Percentiles rank a stretch among this genome's conserved stretches.
Conservation (phyloP, 176 grass and related monocot genomes). For the Ensete glaucum region DNA sequence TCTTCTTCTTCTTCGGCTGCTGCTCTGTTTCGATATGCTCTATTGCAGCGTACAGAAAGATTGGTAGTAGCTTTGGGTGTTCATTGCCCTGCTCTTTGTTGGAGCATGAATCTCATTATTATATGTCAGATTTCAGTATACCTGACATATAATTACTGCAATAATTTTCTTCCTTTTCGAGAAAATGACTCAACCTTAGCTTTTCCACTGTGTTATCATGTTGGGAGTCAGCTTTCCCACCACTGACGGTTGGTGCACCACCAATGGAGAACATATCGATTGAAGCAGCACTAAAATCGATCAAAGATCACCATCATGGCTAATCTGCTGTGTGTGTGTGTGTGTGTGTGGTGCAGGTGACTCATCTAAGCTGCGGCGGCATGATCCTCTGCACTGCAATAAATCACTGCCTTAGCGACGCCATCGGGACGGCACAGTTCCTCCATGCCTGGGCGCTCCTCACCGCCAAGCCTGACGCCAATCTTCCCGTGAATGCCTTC, state of each 20-base stretch:
- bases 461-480: conserved; percentile 12
- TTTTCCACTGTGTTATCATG: background rate
- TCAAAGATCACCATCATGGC: too few species aligned
- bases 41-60: conserved; percentile 1
- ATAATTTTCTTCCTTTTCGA: background rate
- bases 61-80: background rate
- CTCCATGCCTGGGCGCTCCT: conserved; percentile 68
- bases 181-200: background rate
- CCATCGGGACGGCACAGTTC: conserved; percentile 73
- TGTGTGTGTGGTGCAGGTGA: conserved; percentile 34
- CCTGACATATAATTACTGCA: too few species aligned
- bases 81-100: background rate
- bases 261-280: too few species aligned
- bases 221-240: background rate
- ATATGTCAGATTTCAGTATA: background rate
- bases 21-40: background rate
- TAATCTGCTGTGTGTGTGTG: too few species aligned
- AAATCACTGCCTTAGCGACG: conserved; percentile 89
- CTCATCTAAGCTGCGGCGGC: conserved; percentile 71
- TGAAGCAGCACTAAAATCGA: background rate
- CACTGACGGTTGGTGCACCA: background rate
- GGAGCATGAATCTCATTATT: background rate
- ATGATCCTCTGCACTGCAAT: conserved; percentile 74
- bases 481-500: conserved; percentile 20
- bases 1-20: background rate